A percentile compares a stretch with the other conserved stretches of the same genome.
phyloP scores from a whole-genome alignment of 306 rosid genomes.

The Argentina anserina region DNA sequence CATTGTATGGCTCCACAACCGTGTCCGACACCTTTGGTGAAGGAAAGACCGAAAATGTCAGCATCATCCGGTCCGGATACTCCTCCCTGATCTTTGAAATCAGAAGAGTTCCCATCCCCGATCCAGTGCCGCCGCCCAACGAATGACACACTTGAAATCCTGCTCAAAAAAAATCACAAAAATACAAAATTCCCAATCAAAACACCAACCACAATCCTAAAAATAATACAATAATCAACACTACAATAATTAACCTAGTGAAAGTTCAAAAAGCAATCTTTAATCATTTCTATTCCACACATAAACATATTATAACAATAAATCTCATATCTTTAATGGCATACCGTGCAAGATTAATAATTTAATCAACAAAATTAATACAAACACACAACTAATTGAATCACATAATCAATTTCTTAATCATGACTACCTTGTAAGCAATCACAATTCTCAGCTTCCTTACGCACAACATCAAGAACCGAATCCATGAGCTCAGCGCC shows the following conservation, averaged over 20 bases:
- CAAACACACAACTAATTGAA: neutral
- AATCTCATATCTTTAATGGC: neutral
- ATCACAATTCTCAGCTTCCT: slow-evolving; percentile 54
- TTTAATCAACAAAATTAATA: neutral
- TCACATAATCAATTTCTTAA: neutral
- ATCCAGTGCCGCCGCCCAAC: slow-evolving; percentile 55
- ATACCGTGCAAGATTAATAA: neutral
- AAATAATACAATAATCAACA: too few relatives aligned
- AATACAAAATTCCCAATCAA: neutral
- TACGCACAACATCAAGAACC: slow-evolving; percentile 48
- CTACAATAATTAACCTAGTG: neutral
- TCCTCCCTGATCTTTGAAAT: slow-evolving; percentile 57
- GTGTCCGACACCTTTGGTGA: slow-evolving; percentile 89
- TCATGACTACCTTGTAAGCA: slow-evolving; percentile 46
- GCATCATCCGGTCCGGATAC: slow-evolving; percentile 57
- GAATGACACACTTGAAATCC: slow-evolving; percentile 59
- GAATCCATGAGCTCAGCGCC: slow-evolving; percentile 56
- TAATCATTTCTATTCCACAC: neutral
- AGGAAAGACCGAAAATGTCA: slow-evolving; percentile 64
- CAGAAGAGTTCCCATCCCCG: slow-evolving; percentile 59
- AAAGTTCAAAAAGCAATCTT: neutral
- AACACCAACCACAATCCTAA: too few relatives aligned
- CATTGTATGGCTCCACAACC: slow-evolving; percentile 91
- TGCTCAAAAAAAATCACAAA: slow-evolving; percentile 8
- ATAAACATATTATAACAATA: neutral